Conservation (phyloP, 2,329 filamentous ascomycete species). For the Mycocentrospora acerina region DNA sequence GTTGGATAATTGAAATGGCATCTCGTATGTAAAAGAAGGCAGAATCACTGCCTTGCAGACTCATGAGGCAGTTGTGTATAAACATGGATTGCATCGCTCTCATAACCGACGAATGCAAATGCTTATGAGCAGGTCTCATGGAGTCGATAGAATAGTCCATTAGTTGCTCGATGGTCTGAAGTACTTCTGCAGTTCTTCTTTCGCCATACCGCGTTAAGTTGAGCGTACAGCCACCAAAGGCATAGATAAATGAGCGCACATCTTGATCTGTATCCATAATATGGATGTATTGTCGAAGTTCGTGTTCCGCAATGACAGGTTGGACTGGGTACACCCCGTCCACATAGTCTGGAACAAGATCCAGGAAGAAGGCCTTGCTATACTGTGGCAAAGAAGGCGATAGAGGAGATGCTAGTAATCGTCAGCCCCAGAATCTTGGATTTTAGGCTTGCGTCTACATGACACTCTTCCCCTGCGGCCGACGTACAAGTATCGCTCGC, state of each 20-base stretch:
- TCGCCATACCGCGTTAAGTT: constrained; percentile 44
- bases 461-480: neutral
- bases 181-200: constrained; percentile 33
- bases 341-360: constrained; percentile 50
- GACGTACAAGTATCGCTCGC: constrained; percentile 23
- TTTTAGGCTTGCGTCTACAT: neutral
- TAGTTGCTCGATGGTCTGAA: constrained; percentile 35
- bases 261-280: constrained; percentile 44
- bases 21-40: constrained; percentile 56
- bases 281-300: constrained; percentile 39
- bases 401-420: constrained; percentile 14
- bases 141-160: constrained; percentile 40
- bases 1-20: constrained; percentile 45
- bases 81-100: constrained; percentile 56
- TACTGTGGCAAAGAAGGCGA: constrained; percentile 22
- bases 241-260: constrained; percentile 47
- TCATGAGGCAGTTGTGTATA: constrained; percentile 56
- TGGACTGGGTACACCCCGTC: constrained; percentile 51
- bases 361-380: constrained; percentile 41
- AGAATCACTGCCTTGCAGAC: constrained; percentile 50
- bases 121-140: constrained; percentile 41
- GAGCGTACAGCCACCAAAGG: constrained; percentile 50
- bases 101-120: constrained; percentile 47
- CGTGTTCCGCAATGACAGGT: constrained; percentile 47
- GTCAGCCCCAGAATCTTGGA: constrained; percentile 9